phyloP scores from a whole-genome alignment of 2,329 filamentous ascomycete species.

The Aspergillus costaricaensis region DNA sequence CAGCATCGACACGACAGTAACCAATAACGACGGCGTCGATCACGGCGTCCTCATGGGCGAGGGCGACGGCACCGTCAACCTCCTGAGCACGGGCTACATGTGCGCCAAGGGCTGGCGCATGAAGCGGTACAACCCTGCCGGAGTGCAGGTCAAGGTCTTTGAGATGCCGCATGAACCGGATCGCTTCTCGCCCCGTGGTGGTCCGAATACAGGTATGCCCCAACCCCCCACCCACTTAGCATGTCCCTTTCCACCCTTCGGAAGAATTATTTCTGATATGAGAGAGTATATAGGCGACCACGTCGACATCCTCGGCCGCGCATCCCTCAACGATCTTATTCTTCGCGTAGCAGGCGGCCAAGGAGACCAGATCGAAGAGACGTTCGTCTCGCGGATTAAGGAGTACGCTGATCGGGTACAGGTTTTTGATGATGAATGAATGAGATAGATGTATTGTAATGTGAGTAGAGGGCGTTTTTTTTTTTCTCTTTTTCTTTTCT shows the following conservation, averaged over 20 bases:
- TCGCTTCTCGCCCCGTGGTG: constrained; percentile 77
- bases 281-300: constrained; percentile 69
- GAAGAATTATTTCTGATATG: not conserved
- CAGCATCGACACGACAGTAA: constrained; percentile 56
- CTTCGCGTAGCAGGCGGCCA: constrained; percentile 81
- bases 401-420: constrained; percentile 82
- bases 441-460: not conserved
- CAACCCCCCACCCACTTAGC: not conserved
- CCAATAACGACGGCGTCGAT: constrained; percentile 57
- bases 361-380: constrained; percentile 76
- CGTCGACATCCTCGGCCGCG: constrained; percentile 89
- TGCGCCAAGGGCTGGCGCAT: constrained; percentile 93
- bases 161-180: constrained; percentile 98
- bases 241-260: not conserved
- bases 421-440: constrained; percentile 67
- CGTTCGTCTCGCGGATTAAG: constrained; percentile 75
- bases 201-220: constrained; percentile 61
- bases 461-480: not conserved
- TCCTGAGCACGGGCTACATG: constrained; percentile 95
- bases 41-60: constrained; percentile 95
- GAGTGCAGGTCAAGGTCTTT: constrained; percentile 76
- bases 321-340: constrained; percentile 87
- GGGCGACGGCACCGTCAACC: constrained; percentile 91
- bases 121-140: constrained; percentile 88
- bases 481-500: not conserved